These are phyloP conservation scores for cucumber (Cucumis sativus) DNA, from an alignment of 306 rosid genomes.

Conservation along the genomic window DNA sequence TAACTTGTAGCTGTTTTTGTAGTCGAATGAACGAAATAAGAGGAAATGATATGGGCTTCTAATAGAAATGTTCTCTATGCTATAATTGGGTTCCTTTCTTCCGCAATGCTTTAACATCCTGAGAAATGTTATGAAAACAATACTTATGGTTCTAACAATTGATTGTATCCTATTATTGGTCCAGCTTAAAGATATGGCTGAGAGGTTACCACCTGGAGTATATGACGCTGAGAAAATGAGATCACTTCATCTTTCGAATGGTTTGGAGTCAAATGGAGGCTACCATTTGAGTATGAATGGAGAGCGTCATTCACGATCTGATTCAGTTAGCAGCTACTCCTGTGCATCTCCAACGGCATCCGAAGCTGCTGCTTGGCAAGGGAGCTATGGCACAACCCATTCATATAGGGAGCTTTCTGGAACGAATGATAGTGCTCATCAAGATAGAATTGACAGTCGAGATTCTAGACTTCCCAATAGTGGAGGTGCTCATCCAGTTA, in stretches of 20 bases:
- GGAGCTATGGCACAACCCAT: constrained; percentile 18
- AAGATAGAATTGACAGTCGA: constrained; percentile 29
- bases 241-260: constrained; percentile 42
- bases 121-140: background rate
- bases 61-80: background rate
- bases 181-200: constrained; percentile 92
- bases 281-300: constrained; percentile 36
- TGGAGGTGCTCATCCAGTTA: constrained; percentile 26
- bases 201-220: constrained; percentile 76
- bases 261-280: constrained; percentile 49
- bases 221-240: constrained; percentile 52
- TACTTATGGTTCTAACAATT: background rate
- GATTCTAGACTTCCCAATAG: constrained; percentile 38
- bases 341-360: constrained; percentile 41
- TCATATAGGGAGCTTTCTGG: constrained; percentile 31
- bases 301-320: constrained; percentile 44
- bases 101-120: background rate
- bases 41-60: background rate
- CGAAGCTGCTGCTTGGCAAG: constrained; percentile 35
- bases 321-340: constrained; percentile 52
- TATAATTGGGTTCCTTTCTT: background rate
- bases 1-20: background rate
- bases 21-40: background rate
- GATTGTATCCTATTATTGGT: constrained; percentile 7
- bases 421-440: constrained; percentile 32